Percentiles rank a stretch among this genome's conserved stretches.
phyloP scores from a whole-genome alignment of 768 basidiomycete species.

The Naganishia kalamii region DNA sequence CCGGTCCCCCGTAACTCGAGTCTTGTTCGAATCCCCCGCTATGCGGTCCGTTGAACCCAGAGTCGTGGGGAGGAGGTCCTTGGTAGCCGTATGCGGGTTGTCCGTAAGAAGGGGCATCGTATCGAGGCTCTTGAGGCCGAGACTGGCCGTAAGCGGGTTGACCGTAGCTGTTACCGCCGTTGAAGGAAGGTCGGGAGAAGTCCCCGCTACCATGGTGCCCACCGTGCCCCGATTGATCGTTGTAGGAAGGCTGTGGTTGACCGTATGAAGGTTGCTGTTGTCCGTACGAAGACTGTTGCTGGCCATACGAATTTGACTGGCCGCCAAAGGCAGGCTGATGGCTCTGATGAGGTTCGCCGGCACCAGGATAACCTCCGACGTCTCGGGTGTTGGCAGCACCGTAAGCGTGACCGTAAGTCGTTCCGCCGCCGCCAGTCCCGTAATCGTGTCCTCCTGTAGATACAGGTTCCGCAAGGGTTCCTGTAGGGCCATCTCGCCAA shows the following conservation, averaged over 20 bases:
- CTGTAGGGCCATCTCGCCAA: constrained; percentile 37
- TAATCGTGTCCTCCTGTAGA: constrained; percentile 14
- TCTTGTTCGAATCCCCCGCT: neutral
- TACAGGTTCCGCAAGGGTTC: constrained; percentile 10
- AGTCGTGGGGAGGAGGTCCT: neutral
- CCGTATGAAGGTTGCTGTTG: neutral
- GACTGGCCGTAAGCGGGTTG: constrained; percentile 5
- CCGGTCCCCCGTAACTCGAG: neutral
- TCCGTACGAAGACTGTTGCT: neutral
- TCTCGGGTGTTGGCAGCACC: neutral
- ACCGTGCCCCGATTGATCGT: neutral
- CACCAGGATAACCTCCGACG: neutral
- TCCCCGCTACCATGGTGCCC: neutral
- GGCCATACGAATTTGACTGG: neutral
- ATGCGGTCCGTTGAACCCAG: neutral
- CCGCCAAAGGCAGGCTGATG: neutral
- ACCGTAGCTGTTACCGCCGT: neutral
- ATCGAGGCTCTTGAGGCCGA: constrained; percentile 13
- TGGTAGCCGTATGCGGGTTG: neutral
- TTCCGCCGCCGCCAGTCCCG: neutral
- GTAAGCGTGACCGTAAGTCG: constrained; percentile 11
- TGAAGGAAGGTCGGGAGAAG: neutral
- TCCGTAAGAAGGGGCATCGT: constrained; percentile 9
- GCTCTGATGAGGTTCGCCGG: neutral
- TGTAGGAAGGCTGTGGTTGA: neutral